Evolutionary conservation across 768 basidiomycete genomes (phyloP), one percentile per base, ranked within the genome.

Genomic region (Macrolepiota fuliginosa): DNA sequence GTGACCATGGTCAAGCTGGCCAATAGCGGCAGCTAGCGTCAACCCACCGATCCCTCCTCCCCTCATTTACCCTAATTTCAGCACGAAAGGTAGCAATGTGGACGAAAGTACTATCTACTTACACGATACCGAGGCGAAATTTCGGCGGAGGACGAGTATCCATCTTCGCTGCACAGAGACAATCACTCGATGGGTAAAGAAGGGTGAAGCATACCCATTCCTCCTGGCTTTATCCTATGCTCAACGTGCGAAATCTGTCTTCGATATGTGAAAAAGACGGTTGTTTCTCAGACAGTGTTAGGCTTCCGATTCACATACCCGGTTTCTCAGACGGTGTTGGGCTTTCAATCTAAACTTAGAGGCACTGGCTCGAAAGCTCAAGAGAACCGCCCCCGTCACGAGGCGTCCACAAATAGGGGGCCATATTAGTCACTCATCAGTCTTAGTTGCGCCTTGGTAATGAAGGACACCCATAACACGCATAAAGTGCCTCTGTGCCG

Each of bases 11-110:
- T 73, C 68, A 0, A 72, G 62, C 5, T 62, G 64, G 27, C 65
- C 65, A 12, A 71, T 62, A 17, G 70, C 64, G 4, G 69, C 65
- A 3, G 71, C 71, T 15, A 71, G 61, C 6, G 69, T 68, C 55
- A 74, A 62, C 15, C 71, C 73, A 0, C 70, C 73, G 17, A 74
- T 74, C 2, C 73, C 71, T n/a, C 69, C 71, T 24, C 73, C 73
- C 40, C 73, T 72, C 40, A 9, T 24, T n/a, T 17, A 12, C 10
- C n/a, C n/a, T n/a, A n/a, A n/a, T 49, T 17, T 27, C 19, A 36
- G 32, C 17, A 52, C 15, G 29, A 22, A 27, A 10, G 36, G 35
- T 15, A 32, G 42, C 5, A 10, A 40, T 19, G 15, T 19, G 15
- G 36, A 45, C 19, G 40, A 24, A 32, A 37, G 17, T 15, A 24